Percentiles rank a stretch among this genome's conserved stretches.
phyloP scores from a whole-genome alignment of 1,284 basidiomycete species.

The Ustilago cynodontis region DNA sequence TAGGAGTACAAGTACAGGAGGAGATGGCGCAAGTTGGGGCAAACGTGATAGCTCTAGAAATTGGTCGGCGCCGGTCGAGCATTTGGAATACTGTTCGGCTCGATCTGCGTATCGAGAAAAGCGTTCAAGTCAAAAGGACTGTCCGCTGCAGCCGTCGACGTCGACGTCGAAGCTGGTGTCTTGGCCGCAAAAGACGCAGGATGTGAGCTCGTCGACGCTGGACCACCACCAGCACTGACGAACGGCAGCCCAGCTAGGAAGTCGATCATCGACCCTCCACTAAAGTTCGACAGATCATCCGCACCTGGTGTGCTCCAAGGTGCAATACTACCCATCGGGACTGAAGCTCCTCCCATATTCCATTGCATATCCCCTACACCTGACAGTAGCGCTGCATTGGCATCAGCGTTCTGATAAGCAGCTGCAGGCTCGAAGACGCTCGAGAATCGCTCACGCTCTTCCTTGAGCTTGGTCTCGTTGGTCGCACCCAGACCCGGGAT shows the following conservation, averaged over 20 bases:
- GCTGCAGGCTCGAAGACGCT: constrained; percentile 34
- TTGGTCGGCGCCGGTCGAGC: constrained; percentile 13
- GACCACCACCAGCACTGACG: constrained; percentile 13
- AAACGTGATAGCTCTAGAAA: neutral
- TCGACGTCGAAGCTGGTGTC: constrained; percentile 30
- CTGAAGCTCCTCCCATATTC: constrained; percentile 5
- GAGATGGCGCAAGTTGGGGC: neutral
- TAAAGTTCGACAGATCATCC: constrained; percentile 24
- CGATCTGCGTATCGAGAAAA: constrained; percentile 38
- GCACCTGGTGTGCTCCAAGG: constrained; percentile 35
- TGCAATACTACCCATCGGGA: constrained; percentile 7
- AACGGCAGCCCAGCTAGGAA: constrained; percentile 33
- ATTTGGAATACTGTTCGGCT: constrained; percentile 7
- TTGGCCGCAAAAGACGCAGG: constrained; percentile 16
- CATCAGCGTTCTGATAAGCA: constrained; percentile 7
- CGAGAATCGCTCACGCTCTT: constrained; percentile 34
- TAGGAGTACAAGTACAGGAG: neutral
- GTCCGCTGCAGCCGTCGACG: constrained; percentile 5
- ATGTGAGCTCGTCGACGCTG: constrained; percentile 20
- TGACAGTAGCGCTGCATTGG: constrained; percentile 12
- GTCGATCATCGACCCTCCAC: constrained; percentile 31
- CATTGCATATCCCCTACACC: constrained; percentile 29
- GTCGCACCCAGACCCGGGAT: constrained; percentile 39
- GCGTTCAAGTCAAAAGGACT: constrained; percentile 48
- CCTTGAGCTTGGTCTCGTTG: constrained; percentile 25